These are phyloP conservation scores for Pelargonium myrrhifolium DNA, from an alignment of 441 rosid genomes.

Conservation along the genomic window DNA sequence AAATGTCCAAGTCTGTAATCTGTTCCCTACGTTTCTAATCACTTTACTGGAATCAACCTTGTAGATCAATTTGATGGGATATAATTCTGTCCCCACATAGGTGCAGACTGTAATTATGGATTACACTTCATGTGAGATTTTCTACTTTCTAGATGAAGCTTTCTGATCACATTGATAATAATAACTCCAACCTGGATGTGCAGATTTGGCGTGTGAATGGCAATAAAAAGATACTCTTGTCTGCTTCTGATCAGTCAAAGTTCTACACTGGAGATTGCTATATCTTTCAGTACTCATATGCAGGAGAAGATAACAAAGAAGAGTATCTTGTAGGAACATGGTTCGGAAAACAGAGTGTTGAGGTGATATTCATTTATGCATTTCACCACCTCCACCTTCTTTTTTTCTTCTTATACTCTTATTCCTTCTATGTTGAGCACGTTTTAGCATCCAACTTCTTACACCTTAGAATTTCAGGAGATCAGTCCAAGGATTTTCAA, in stretches of 20 bases:
- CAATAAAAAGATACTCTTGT: constrained; percentile 65
- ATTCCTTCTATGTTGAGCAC: not conserved
- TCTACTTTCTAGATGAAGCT: constrained; percentile 14
- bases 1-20: no score
- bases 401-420: not conserved
- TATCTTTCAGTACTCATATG: constrained; percentile 73
- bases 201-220: constrained; percentile 92
- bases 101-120: not conserved
- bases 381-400: not conserved
- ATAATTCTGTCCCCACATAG: not conserved
- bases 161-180: not conserved
- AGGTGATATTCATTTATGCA: constrained; percentile 39
- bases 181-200: constrained; percentile 10
- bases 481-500: no score
- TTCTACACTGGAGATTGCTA: constrained; percentile 97
- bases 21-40: not conserved
- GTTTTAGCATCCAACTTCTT: not conserved
- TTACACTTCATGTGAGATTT: not conserved
- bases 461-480: no score
- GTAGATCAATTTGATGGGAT: not conserved
- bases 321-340: constrained; percentile 79
- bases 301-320: constrained; percentile 91
- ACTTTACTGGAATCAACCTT: not conserved
- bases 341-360: constrained; percentile 80
- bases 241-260: constrained; percentile 83